Base-by-base conservation (phyloP, 805 yeast species). In the Metschnikowia colocasiae region DNA sequence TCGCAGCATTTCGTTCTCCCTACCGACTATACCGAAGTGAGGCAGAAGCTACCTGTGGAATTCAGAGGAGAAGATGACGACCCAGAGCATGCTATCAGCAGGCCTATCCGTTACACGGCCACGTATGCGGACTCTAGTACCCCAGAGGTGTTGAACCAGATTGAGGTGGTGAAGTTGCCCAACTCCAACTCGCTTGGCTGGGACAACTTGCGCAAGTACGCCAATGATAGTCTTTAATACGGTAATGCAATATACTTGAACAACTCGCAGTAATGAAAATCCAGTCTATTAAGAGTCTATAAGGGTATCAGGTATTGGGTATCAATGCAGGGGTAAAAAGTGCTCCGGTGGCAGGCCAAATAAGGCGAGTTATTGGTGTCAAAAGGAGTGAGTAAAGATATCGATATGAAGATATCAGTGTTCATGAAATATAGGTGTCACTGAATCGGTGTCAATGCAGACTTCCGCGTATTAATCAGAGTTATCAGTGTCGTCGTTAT, bases 151-250 rank as follows among this genome's bases (percentile, higher is more conserved):
- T 59, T 70, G 42, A 68, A 64, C 40, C 68, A 64, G 50, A 56
- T 71, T 29, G 77, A 72, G 49, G 60, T 72, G 12, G 55, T 72
- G 15, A 71, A 69, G 55, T 61, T 72, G 34, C 77, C 77, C 2
- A 72, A 72, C 53, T 67, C 73, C 32, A 72, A 72, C 49, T 56
- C 68, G 12, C 46, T 72, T 35, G 77, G 69, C 3, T 72, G 77
- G 77, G 76, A 70, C 46, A 72, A 72, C 48, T 54, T 72, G 40
- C 59, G 64, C 44, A 69, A 68, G 55, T 72, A 62, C 54, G 49
- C 51, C 32, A 26, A 37, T 12, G 35, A 25, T 25, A n/a, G n/a
- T n/a, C n/a, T n/a, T n/a, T n/a, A n/a, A n/a, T n/a, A n/a, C n/a
- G n/a, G n/a, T n/a, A n/a, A n/a, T n/a, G n/a, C n/a, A n/a, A n/a